Evolutionary conservation across 176 grass and related monocot species (phyloP), one percentile per base, ranked within the genome.

Genomic region (Poa pratensis): DNA sequence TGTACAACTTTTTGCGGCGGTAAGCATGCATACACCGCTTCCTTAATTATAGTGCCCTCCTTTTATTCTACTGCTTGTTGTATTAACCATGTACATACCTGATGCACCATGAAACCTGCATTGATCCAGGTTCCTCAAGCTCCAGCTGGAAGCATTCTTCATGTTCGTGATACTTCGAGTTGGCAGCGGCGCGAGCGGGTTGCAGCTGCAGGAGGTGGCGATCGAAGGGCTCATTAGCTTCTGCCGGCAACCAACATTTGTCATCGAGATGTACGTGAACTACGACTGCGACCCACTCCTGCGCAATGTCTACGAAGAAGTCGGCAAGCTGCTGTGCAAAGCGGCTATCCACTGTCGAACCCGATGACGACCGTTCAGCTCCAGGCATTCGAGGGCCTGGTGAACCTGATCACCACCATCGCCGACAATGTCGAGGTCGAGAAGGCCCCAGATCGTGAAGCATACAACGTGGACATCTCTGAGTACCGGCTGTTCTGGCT

Each of bases 111-210:
- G n/a, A 39, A 39, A 50, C 45, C 16, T 35, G 16, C 42, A 10
- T 65, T 32, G 54, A 22, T 87, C 65, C 82, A 97, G 94, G 80
- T 89, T 85, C 75, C 86, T 98, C 10, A 92, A 92, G 84, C 89
- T 98, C 2, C 96, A 98, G 84, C 87, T 98, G 14, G 96, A 98
- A 79, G 93, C 96, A 4, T 95, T 98, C 89, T 95, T 98, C 88
- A 59, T 74, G 43, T 93, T 77, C 45, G 96, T 92, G 75, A 82
- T 98, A 49, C 79, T 95, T 11, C 77, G 86, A n/a, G 75, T 98
- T 2, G 88, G 88, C 42, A 26, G 76, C 48, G 89, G 91, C 48
- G 60, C 53, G 10, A 75, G n/a, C 20, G 96, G 88, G 0, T 13
- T 69, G 19, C 91, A 92, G 76, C 80, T 98, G 42, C 93, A 98